Evolutionary conservation across 441 rosid genomes (phyloP).

Genomic region (Kokia cookei): DNA sequence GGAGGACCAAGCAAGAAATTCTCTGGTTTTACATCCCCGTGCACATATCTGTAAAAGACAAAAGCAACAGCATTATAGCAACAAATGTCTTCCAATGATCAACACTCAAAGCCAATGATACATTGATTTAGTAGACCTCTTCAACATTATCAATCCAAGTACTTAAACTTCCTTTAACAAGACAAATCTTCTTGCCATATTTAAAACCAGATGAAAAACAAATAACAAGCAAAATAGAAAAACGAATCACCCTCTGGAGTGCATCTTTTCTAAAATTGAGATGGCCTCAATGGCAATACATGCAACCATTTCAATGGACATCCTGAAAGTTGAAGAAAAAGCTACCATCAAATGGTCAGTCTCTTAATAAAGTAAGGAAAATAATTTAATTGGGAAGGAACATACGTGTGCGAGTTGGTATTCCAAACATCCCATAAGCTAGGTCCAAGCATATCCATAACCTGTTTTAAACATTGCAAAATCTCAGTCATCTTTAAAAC

Average conservation of each 20-base stretch:
- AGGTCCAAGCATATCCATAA: conserved; percentile 92
- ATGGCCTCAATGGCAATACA: conserved; percentile 96
- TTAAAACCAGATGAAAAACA: not conserved
- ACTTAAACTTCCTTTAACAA: not conserved
- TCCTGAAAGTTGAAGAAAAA: conserved; percentile 33
- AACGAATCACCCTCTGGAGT: conserved; percentile 63
- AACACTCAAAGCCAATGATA: not conserved
- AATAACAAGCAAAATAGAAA: not conserved
- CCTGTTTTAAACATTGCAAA: conserved; percentile 35
- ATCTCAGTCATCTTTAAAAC: not conserved
- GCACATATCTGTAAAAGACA: conserved; percentile 60
- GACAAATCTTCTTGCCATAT: not conserved
- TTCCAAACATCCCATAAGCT: conserved; percentile 99
- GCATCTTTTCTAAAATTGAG: conserved; percentile 88
- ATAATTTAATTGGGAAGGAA: conserved; percentile 3
- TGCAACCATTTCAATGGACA: conserved; percentile 96
- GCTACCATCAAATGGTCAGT: not conserved
- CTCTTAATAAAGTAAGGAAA: not conserved
- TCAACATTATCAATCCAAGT: not conserved
- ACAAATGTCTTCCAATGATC: not conserved
- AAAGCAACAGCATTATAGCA: conserved; percentile 3
- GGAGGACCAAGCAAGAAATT: conserved; percentile 87
- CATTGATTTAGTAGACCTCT: not conserved
- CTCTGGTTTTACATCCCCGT: conserved; percentile 98
- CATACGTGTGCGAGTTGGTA: conserved; percentile 68